Conservation (phyloP, 768 basidiomycete species). For the Hygrocybe punicea region DNA sequence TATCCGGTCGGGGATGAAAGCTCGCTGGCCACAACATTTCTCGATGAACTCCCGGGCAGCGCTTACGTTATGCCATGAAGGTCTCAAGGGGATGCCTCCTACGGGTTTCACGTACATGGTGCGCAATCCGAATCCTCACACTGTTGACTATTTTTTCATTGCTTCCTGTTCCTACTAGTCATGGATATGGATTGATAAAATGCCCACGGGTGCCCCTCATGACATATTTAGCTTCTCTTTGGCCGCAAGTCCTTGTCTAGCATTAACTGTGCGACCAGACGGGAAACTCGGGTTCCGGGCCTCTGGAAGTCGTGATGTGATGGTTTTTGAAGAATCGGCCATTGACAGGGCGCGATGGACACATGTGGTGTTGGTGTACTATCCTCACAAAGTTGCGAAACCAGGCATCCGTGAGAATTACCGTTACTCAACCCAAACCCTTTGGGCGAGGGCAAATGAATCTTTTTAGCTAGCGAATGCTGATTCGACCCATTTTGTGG, state of each 20-base stretch:
- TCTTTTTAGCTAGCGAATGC: background rate
- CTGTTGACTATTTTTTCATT: too few species aligned
- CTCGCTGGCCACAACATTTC: constrained; percentile 77
- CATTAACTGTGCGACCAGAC: constrained; percentile 49
- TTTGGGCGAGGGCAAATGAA: background rate
- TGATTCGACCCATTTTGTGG: background rate
- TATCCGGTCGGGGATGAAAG: constrained; percentile 66
- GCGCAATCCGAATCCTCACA: constrained; percentile 7
- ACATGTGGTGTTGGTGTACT: constrained; percentile 64
- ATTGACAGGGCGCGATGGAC: constrained; percentile 65
- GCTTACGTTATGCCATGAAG: constrained; percentile 47
- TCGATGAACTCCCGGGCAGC: constrained; percentile 58
- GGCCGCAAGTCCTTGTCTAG: constrained; percentile 32
- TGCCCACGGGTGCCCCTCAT: constrained; percentile 34
- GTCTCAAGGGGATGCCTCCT: constrained; percentile 50
- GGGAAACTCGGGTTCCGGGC: constrained; percentile 54
- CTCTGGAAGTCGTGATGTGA: constrained; percentile 37
- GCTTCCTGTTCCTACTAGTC: constrained; percentile 30
- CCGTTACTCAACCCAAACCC: background rate
- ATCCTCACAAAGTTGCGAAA: constrained; percentile 52
- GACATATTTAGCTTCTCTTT: constrained; percentile 39
- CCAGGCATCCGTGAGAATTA: constrained; percentile 55
- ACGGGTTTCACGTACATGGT: constrained; percentile 76
- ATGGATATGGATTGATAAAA: constrained; percentile 48
- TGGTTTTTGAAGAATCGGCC: constrained; percentile 44